Evolutionary conservation across 257 asterid genomes (phyloP), one percentile per base, ranked within the genome.

Genomic region (Rubia yunnanensis): DNA sequence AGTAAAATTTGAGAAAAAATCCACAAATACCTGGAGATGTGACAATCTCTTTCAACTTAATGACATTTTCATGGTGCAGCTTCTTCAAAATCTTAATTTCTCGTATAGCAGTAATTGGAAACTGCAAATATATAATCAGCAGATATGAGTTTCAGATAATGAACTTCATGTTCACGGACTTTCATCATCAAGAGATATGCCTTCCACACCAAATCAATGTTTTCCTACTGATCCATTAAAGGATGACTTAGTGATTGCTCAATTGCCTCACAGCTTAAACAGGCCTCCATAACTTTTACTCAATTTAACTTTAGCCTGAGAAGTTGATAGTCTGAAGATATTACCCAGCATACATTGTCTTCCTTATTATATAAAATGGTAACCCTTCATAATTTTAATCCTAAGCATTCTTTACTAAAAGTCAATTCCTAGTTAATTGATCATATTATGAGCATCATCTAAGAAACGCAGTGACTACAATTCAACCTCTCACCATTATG

Each of bases 71-170:
- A 60, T 89, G 96, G 73, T 83, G 96, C 78, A 89, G 86, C 87
- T 89, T 89, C 91, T 89, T 89, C 46, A 89, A 74, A 70, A 89
- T 89, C 72, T 89, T 89, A 53, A 89, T 89, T 76, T 89, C 96
- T 5, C 96, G 89, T 56, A 89, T 89, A 55, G 96, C 96, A 10
- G 96, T 89, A 27, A 89, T 89, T 5, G 96, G 96, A 62, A 89
- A 89, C 96, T 89, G 88, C 78, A 82, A 38, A n/a, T 6, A 63
- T 18, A 41, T 6, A 64, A 7, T 58, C 17, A 22, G 23, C 56
- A 44, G 5, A 39, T 24, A 64, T 30, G 58, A 48, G 34, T n/a
- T 64, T 64, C 13, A 64, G 39, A 64, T 36, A n/a, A 27, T 27
- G 28, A 46, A 46, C 44, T 4, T 64, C 31, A 48, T 5, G 15